These are phyloP conservation scores for Telopea speciosissima DNA, from an alignment of 177 flowering plant genomes.

Conservation along the genomic window DNA sequence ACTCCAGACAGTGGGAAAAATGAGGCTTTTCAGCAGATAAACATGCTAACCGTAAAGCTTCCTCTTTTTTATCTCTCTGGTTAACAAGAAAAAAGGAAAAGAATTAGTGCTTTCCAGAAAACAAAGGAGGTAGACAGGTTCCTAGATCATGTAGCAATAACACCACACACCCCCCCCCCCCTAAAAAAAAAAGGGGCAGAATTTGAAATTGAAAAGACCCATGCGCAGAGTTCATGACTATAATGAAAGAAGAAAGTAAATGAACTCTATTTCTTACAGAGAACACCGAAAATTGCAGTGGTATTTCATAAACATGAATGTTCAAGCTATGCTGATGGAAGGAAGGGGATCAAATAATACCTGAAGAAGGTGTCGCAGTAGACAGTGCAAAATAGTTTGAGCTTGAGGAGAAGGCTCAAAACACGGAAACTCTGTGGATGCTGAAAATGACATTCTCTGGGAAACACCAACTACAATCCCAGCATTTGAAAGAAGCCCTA, in stretches of 20 bases:
- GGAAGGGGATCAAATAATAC: conserved; percentile 25
- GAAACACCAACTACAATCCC: conserved; percentile 97
- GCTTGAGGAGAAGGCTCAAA: conserved; percentile 99
- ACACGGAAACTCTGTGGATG: conserved; percentile 96
- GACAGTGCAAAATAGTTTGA: conserved; percentile 95
- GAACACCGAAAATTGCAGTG: background rate
- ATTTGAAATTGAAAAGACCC: background rate
- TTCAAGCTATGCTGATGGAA: background rate
- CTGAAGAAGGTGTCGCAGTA: conserved; percentile 98
- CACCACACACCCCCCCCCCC: background rate
- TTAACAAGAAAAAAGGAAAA: conserved; percentile 11
- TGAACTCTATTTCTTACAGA: background rate
- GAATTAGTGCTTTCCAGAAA: conserved; percentile 1
- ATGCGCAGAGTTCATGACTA: background rate
- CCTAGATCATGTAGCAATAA: background rate
- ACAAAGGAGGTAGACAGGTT: background rate
- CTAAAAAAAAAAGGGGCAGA: no score
- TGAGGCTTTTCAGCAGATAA: conserved; percentile 96
- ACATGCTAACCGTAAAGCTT: conserved; percentile 79
- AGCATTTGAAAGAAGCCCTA: conserved; percentile 95
- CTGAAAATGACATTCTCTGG: conserved; percentile 92
- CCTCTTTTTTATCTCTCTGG: conserved; percentile 89
- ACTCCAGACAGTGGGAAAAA: conserved; percentile 96
- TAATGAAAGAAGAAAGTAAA: background rate
- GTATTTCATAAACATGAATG: background rate